These are phyloP conservation scores for Entelexis paramagnoliae DNA, from an alignment of 1,139 yeast species.

Conservation along the genomic window DNA sequence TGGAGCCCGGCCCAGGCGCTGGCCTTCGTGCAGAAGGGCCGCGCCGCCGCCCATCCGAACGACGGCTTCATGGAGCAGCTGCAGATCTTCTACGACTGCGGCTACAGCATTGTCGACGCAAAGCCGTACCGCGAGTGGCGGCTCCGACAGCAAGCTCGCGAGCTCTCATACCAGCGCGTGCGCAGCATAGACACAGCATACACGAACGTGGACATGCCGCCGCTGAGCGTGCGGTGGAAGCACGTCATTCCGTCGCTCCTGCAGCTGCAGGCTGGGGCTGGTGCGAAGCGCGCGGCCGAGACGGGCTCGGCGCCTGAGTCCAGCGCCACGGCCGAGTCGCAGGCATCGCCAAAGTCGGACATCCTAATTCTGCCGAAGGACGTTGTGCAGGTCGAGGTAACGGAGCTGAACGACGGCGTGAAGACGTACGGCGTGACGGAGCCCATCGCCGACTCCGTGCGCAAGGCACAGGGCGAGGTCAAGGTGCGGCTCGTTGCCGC, in stretches of 20 bases:
- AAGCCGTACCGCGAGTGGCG: slow-evolving; percentile 47
- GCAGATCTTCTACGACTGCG: slow-evolving; percentile 45
- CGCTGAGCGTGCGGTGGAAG: slow-evolving; percentile 21
- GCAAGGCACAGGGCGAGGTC: background rate
- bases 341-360: background rate
- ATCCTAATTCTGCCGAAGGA: background rate
- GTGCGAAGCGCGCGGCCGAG: background rate
- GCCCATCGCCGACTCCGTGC: slow-evolving; percentile 10
- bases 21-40: slow-evolving; percentile 57
- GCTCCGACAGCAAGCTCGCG: slow-evolving; percentile 34
- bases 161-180: slow-evolving; percentile 6
- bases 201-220: slow-evolving; percentile 20
- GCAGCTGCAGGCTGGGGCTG: background rate
- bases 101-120: slow-evolving; percentile 34
- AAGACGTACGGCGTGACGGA: slow-evolving; percentile 9
- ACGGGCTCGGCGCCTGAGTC: background rate
- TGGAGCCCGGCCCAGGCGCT: slow-evolving; percentile 52
- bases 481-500: background rate
- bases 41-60: slow-evolving; percentile 60
- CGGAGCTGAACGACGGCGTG: background rate
- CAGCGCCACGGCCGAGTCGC: background rate
- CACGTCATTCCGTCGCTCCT: slow-evolving; percentile 19
- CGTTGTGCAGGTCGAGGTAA: slow-evolving; percentile 2
- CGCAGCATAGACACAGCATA: slow-evolving; percentile 9
- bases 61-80: slow-evolving; percentile 66